These are phyloP conservation scores for Pythium aphanidermatum DNA, from an alignment of 352 stramenopile genomes.

Conservation along the genomic window DNA sequence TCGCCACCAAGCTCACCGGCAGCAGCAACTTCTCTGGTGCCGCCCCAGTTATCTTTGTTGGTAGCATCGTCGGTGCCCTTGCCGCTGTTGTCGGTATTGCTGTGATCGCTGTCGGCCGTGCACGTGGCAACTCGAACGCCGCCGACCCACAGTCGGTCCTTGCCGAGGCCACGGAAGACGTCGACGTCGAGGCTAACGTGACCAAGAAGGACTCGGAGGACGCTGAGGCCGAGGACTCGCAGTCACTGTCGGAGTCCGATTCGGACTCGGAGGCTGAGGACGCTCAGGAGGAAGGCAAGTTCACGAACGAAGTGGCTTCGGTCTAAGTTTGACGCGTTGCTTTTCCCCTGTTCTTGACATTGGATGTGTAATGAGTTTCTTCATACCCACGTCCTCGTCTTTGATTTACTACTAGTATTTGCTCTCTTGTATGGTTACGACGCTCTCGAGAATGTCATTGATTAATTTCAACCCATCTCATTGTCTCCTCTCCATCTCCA, in stretches of 20 bases:
- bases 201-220: constrained; percentile 21
- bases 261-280: constrained; percentile 36
- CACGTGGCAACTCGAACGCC: constrained; percentile 17
- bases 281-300: constrained; percentile 49
- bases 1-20: constrained; percentile 49
- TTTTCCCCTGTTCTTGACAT: too few relatives aligned
- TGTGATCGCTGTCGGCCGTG: constrained; percentile 37
- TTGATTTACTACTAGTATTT: constrained; percentile 1
- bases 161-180: constrained; percentile 31
- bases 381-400: constrained; percentile 9
- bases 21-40: constrained; percentile 36
- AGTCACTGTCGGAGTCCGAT: constrained; percentile 47
- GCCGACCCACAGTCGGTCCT: constrained; percentile 34
- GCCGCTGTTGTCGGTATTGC: constrained; percentile 59
- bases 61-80: constrained; percentile 55
- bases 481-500: not conserved
- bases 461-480: not conserved
- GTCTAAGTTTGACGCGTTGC: constrained; percentile 23
- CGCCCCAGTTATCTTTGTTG: constrained; percentile 52
- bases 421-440: not conserved
- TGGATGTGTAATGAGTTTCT: constrained; percentile 30
- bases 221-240: constrained; percentile 25
- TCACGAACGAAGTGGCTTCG: constrained; percentile 38
- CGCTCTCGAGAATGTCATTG: too few relatives aligned
- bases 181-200: constrained; percentile 59